Conservation (phyloP, 2,329 filamentous ascomycete species). For the Lasiodiplodia gonubiensis region DNA sequence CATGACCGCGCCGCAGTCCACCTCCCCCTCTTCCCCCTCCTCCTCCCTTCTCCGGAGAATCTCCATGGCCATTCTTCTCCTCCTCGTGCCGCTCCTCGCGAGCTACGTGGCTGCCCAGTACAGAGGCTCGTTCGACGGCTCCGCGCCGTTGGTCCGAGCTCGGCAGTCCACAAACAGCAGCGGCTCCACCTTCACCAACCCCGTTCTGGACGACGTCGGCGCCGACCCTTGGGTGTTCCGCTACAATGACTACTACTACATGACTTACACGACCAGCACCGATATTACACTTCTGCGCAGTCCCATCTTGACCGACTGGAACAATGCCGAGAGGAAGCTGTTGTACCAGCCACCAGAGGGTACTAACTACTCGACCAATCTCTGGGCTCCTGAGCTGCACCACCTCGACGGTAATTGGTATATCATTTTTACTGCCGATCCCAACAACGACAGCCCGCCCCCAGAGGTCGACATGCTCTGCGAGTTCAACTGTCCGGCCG, state of each 20-base stretch:
- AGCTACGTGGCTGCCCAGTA: constrained; percentile 27
- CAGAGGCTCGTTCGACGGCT: constrained; percentile 15
- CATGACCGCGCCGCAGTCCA: constrained; percentile 3
- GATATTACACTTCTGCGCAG: constrained; percentile 53
- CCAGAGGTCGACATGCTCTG: constrained; percentile 57
- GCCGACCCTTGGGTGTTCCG: constrained; percentile 47
- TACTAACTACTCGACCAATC: constrained; percentile 53
- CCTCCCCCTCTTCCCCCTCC: neutral
- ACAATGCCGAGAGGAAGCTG: constrained; percentile 50
- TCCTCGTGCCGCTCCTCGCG: constrained; percentile 24
- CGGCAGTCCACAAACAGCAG: constrained; percentile 25
- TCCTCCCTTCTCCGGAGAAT: neutral
- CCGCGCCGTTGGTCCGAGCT: neutral
- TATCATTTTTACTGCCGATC: constrained; percentile 60
- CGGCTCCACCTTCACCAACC: constrained; percentile 52
- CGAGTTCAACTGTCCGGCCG: constrained; percentile 56
- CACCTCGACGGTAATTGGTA: constrained; percentile 56
- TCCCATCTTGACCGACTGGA: constrained; percentile 51
- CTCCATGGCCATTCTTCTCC: constrained; percentile 15
- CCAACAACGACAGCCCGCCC: constrained; percentile 53
- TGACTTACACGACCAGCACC: constrained; percentile 52
- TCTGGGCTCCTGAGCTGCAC: constrained; percentile 60
- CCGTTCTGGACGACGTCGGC: constrained; percentile 48
- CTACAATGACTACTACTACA: constrained; percentile 32
- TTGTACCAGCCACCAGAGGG: constrained; percentile 51